A percentile compares a stretch with the other conserved stretches of the same genome.
These are phyloP conservation scores for Pseudopediastrum boryanum DNA, from an alignment of 139 green algal genomes.

Conservation along the genomic window DNA sequence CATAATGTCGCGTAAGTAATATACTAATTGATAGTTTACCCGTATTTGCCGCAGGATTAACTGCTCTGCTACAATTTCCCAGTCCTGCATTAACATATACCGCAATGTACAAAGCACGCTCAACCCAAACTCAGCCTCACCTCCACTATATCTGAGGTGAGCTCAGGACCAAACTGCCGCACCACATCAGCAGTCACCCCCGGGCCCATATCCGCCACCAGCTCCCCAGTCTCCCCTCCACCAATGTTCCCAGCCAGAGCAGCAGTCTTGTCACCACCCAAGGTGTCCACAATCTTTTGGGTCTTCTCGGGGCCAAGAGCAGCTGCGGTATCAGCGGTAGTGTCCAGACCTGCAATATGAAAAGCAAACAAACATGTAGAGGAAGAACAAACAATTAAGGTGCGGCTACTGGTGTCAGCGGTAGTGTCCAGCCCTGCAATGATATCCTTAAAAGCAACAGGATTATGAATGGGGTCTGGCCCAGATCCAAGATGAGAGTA, in stretches of 20 bases:
- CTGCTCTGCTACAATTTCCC: not conserved
- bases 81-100: not conserved
- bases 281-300: conserved; percentile 21
- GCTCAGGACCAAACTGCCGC: not conserved
- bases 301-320: conserved; percentile 27
- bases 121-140: no score
- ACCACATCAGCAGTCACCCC: conserved; percentile 18
- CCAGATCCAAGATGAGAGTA: no score
- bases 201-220: conserved; percentile 39
- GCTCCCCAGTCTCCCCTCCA: conserved; percentile 10
- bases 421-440: not conserved
- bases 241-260: conserved; percentile 24
- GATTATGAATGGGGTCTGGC: not conserved
- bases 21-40: not conserved
- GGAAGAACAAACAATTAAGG: not conserved
- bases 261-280: conserved; percentile 13
- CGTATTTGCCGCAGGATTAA: not conserved
- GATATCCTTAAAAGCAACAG: not conserved
- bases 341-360: conserved; percentile 33
- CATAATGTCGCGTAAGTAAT: not conserved
- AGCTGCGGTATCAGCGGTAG: conserved; percentile 36
- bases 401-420: not conserved
- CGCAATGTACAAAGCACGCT: no score
- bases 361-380: not conserved
- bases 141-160: not conserved